phyloP scores from a whole-genome alignment of 352 stramenopile genomes.

The Phytophthora pisi region DNA sequence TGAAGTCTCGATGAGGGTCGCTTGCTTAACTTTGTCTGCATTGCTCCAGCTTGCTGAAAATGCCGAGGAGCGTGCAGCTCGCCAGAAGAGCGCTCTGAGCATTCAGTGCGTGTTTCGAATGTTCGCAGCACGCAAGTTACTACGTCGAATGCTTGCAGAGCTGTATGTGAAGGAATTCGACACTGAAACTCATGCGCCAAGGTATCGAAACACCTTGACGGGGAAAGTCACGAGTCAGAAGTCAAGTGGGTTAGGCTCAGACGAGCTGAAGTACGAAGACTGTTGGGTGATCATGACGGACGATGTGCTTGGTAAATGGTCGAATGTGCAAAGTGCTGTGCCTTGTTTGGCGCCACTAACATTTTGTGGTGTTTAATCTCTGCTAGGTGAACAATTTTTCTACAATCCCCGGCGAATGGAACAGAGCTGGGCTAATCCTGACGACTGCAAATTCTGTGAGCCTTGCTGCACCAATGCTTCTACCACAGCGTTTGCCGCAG shows the following conservation, averaged over 20 bases:
- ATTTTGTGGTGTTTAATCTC: slow-evolving; percentile 17
- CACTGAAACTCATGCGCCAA: slow-evolving; percentile 31
- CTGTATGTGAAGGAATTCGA: slow-evolving; percentile 73
- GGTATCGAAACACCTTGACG: slow-evolving; percentile 65
- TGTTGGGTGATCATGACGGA: slow-evolving; percentile 68
- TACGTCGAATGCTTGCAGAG: slow-evolving; percentile 53
- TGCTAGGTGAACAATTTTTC: slow-evolving; percentile 63
- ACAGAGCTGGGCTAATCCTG: slow-evolving; percentile 62
- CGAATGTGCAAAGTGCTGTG: neutral
- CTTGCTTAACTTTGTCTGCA: neutral
- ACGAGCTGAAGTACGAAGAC: slow-evolving; percentile 64
- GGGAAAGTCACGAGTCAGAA: slow-evolving; percentile 46
- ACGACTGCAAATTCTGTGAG: slow-evolving; percentile 56
- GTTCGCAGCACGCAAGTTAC: slow-evolving; percentile 53
- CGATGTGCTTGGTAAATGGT: slow-evolving; percentile 41
- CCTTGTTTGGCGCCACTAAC: slow-evolving; percentile 14
- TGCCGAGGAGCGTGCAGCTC: slow-evolving; percentile 32
- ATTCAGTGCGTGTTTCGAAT: slow-evolving; percentile 69
- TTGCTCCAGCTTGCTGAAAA: slow-evolving; percentile 50
- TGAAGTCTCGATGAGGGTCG: neutral
- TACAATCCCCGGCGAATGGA: slow-evolving; percentile 64
- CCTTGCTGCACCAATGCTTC: slow-evolving; percentile 26
- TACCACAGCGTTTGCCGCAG: slow-evolving; percentile 44
- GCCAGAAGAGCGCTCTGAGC: slow-evolving; percentile 46
- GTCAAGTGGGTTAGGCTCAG: slow-evolving; percentile 53